A percentile compares a stretch with the other conserved stretches of the same genome.
These are phyloP conservation scores for Priceomyces carsonii DNA, from an alignment of 805 yeast genomes.

Conservation along the genomic window DNA sequence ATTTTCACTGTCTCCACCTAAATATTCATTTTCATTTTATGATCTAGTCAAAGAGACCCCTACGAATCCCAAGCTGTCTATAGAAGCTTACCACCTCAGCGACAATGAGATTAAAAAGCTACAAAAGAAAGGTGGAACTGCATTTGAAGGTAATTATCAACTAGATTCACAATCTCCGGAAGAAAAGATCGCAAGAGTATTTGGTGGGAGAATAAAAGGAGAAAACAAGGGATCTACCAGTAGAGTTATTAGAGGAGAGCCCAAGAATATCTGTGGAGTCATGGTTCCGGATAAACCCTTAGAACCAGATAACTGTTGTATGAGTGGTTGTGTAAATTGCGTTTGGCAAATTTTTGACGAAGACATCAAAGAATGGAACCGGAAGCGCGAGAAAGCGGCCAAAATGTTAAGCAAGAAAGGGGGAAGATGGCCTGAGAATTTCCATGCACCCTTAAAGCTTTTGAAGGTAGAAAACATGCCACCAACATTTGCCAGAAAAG, in stretches of 20 bases:
- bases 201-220: constrained; percentile 60
- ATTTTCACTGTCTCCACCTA: too few species aligned
- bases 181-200: constrained; percentile 49
- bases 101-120: constrained; percentile 17
- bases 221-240: constrained; percentile 45
- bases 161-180: constrained; percentile 38
- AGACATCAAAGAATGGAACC: constrained; percentile 82
- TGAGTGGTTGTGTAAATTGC: constrained; percentile 96
- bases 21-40: constrained; percentile 29
- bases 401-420: constrained; percentile 34
- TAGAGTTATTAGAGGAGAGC: constrained; percentile 35
- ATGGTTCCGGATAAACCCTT: constrained; percentile 78
- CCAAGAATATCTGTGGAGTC: constrained; percentile 55
- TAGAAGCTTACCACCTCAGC: constrained; percentile 30
- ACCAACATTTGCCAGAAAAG: constrained; percentile 32
- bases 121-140: constrained; percentile 19
- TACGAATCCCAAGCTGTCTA: constrained; percentile 30
- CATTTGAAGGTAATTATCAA: constrained; percentile 34
- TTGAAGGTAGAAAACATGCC: constrained; percentile 35
- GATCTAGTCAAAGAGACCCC: constrained; percentile 38
- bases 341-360: constrained; percentile 95
- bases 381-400: constrained; percentile 58
- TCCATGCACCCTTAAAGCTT: constrained; percentile 38
- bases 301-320: constrained; percentile 95
- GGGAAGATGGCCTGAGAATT: constrained; percentile 45